A percentile compares a stretch with the other conserved stretches of the same genome.
These are phyloP conservation scores for Scheffersomyces cryptocercus DNA, from an alignment of 1,139 yeast species.

Conservation along the genomic window DNA sequence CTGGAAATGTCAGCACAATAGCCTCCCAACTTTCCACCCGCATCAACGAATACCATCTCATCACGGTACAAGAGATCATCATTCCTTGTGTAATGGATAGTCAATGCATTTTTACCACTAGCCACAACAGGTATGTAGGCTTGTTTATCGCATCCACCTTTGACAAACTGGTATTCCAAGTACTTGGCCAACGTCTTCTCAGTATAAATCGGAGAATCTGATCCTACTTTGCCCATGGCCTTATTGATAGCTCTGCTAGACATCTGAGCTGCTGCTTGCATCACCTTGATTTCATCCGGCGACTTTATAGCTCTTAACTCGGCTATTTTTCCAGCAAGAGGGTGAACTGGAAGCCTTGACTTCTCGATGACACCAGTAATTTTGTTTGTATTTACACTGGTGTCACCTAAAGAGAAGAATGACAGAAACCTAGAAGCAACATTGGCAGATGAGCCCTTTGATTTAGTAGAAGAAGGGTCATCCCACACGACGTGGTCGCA, in stretches of 20 bases:
- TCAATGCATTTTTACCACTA: constrained; percentile 81
- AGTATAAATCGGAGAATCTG: constrained; percentile 48
- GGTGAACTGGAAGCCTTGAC: constrained; percentile 37
- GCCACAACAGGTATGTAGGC: constrained; percentile 98
- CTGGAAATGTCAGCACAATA: constrained; percentile 95
- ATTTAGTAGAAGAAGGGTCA: constrained; percentile 25
- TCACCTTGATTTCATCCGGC: constrained; percentile 67
- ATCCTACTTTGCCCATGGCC: constrained; percentile 66
- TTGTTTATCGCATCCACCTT: constrained; percentile 84
- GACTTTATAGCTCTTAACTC: constrained; percentile 71
- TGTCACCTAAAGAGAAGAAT: constrained; percentile 10
- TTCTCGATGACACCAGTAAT: constrained; percentile 21
- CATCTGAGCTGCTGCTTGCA: constrained; percentile 81
- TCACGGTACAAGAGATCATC: constrained; percentile 74
- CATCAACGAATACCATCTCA: constrained; percentile 90
- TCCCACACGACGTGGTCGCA: constrained; percentile 52
- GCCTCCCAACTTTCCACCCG: constrained; percentile 93
- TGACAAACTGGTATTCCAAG: constrained; percentile 77
- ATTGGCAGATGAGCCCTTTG: constrained; percentile 14
- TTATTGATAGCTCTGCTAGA: constrained; percentile 82
- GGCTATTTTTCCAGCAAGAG: constrained; percentile 53
- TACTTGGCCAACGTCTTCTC: constrained; percentile 83
- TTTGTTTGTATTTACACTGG: constrained; percentile 7
- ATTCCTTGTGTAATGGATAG: constrained; percentile 88
- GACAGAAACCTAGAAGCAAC: constrained; percentile 8